These are phyloP conservation scores for Diaporthe citriasiana DNA, from an alignment of 2,329 filamentous ascomycete genomes.

Conservation along the genomic window DNA sequence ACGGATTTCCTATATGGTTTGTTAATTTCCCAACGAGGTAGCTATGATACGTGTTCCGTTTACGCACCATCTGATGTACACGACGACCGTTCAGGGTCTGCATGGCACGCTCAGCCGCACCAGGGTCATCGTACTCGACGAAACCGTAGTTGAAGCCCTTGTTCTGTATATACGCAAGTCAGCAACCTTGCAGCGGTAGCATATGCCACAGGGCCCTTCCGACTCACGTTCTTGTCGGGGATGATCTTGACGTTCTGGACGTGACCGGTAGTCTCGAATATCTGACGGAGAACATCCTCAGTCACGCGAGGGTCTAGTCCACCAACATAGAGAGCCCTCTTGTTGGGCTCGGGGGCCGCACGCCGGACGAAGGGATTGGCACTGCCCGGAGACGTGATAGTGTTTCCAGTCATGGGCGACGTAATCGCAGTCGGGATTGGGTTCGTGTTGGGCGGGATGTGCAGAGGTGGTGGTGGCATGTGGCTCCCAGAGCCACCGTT, in stretches of 20 bases:
- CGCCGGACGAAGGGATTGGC: slow-evolving; percentile 86
- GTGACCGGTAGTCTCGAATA: slow-evolving; percentile 98
- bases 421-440: slow-evolving; percentile 94
- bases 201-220: neutral
- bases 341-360: slow-evolving; percentile 97
- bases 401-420: slow-evolving; percentile 81
- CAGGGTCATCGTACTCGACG: slow-evolving; percentile 98
- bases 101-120: slow-evolving; percentile 97
- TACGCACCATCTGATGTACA: slow-evolving; percentile 91
- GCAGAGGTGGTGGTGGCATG: slow-evolving; percentile 91
- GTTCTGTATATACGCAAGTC: slow-evolving; percentile 68
- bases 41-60: neutral
- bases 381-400: slow-evolving; percentile 87
- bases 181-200: slow-evolving; percentile 39
- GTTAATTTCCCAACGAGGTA: slow-evolving; percentile 24
- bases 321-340: slow-evolving; percentile 95
- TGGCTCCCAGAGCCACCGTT: slow-evolving; percentile 80
- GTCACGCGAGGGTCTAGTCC: slow-evolving; percentile 95
- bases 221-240: slow-evolving; percentile 97
- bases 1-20: slow-evolving; percentile 82
- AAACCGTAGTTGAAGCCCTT: slow-evolving; percentile 99
- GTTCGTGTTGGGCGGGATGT: slow-evolving; percentile 97
- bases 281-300: slow-evolving; percentile 95
- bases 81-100: slow-evolving; percentile 94
- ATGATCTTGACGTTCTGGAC: slow-evolving; percentile 99